Evolutionary conservation across 495 filamentous ascomycete species (phyloP).

Genomic region (Haplographium delicatum): DNA sequence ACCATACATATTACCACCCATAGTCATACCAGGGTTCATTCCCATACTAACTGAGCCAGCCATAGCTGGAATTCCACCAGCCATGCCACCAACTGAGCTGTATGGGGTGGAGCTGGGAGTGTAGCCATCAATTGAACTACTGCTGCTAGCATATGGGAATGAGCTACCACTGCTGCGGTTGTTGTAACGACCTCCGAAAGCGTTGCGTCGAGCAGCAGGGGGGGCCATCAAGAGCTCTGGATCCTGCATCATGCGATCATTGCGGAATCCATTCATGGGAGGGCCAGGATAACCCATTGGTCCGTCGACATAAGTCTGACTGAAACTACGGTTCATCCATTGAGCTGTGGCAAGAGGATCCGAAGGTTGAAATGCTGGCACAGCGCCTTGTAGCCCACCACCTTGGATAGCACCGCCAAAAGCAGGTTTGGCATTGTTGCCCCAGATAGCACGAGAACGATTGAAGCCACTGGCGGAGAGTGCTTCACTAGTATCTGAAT

Average conservation of each 20-base stretch:
- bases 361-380: slow-evolving; percentile 31
- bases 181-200: slow-evolving; percentile 40
- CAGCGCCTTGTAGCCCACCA: no score
- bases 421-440: slow-evolving; percentile 31
- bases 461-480: slow-evolving; percentile 55
- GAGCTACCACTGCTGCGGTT: slow-evolving; percentile 27
- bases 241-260: slow-evolving; percentile 41
- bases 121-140: slow-evolving; percentile 26
- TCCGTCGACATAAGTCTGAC: slow-evolving; percentile 24
- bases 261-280: slow-evolving; percentile 35
- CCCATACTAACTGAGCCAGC: slow-evolving; percentile 29
- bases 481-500: slow-evolving; percentile 59
- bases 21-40: slow-evolving; percentile 28
- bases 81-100: slow-evolving; percentile 22
- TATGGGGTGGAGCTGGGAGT: slow-evolving; percentile 28
- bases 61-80: slow-evolving; percentile 31
- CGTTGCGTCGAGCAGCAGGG: slow-evolving; percentile 26
- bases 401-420: slow-evolving; percentile 27
- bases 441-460: slow-evolving; percentile 61
- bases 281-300: slow-evolving; percentile 15
- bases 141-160: slow-evolving; percentile 25
- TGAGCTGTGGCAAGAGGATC: slow-evolving; percentile 23
- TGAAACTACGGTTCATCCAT: slow-evolving; percentile 32
- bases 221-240: slow-evolving; percentile 34
- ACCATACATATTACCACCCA: slow-evolving; percentile 27